Evolutionary conservation across 306 rosid genomes (phyloP), one percentile per base, ranked within the genome.

Genomic region (Rosa persica): DNA sequence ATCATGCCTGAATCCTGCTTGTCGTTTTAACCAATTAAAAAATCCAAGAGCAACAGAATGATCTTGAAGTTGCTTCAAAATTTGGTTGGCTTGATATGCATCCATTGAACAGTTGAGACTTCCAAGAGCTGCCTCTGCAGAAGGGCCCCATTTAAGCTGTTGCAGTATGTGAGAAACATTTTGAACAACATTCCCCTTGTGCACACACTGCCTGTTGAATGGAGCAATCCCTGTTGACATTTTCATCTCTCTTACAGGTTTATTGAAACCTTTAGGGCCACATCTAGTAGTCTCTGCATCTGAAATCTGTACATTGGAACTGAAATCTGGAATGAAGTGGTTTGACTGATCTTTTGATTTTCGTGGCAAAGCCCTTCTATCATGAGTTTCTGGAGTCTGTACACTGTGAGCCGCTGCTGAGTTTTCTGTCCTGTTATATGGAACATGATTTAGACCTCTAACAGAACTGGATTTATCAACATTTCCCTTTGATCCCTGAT

Each of bases 1-100:
- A 77, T 94, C 98, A 75, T 94, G 98, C 81, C 80, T 78, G 88
- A 92, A 94, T 30, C 95, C 87, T 1, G 90, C 82, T 75, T 85
- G 89, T 51, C 57, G 87, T 86, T 92, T 94, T 73, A 94, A 81
- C 97, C 98, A 94, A 84, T 83, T 66, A 74, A 94, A 94, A 84
- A 94, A 92, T 22, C 85, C 87, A 73, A 90, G 88, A 43, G 97
- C 97, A 72, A 92, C 97, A 0, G 89, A 86, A 85, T 85, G 84
- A 82, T 94, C 93, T 60, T 90, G 89, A 76, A 94, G 86, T 79
- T 87, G 92, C 90, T 92, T 94, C 43, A 94, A 84, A 70, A 94
- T 81, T 88, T 94, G 98, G 83, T 94, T 94, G 20, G 95, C 98
- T 75, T 89, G 97, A 81, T 82, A 94, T 36, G 93, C 92, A 81